Evolutionary conservation across 2,329 filamentous ascomycete genomes (phyloP), one percentile per base, ranked within the genome.

Genomic region (Fusarium nelsonii): DNA sequence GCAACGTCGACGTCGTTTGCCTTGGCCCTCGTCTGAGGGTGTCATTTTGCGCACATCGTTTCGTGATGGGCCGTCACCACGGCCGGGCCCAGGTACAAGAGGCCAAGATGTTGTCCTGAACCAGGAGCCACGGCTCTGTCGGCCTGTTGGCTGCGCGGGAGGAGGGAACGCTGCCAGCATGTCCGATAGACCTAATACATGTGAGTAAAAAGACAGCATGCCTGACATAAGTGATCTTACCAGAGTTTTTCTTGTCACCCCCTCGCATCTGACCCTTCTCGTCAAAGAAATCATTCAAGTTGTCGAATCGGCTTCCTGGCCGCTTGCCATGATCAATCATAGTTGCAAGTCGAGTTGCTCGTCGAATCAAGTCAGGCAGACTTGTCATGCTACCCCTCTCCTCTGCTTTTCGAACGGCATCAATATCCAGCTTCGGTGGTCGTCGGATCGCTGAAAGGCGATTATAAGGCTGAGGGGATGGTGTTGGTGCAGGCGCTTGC

Each of bases 381-480:
- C 94, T 97, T 2, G 96, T 98, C 68, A 97, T 84, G 77, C 94
- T 97, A 6, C 93, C 94, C 74, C 96, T 88, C 2, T 91, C 88
- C 78, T 97, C 93, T 16, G 92, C 92, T 52, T 91, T 89, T 69
- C 89, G 87, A 5, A 97, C 92, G 6, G 92, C 92, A 75, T 94
- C 90, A 26, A 97, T 91, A 75, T 97, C 90, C 6, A 97, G 82
- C 36, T 87, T 88, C 5, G 93, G 92, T 33, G 95, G 94, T 49
- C 87, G 81, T 69, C 85, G 82, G 58, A 90, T 83, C 14, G 84
- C 86, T 12, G 88, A 89, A 26, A 88, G 70, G 18, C 82, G 81
- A 67, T 81, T 85, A 30, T 69, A 69, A n/a, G 70, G 68, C 15
- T 70, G 74, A 30, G 77, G 73, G 33, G 76, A 74, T n/a, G 74